phyloP scores from a whole-genome alignment of 2,329 filamentous ascomycete species.

The Aspergillus neotritici region DNA sequence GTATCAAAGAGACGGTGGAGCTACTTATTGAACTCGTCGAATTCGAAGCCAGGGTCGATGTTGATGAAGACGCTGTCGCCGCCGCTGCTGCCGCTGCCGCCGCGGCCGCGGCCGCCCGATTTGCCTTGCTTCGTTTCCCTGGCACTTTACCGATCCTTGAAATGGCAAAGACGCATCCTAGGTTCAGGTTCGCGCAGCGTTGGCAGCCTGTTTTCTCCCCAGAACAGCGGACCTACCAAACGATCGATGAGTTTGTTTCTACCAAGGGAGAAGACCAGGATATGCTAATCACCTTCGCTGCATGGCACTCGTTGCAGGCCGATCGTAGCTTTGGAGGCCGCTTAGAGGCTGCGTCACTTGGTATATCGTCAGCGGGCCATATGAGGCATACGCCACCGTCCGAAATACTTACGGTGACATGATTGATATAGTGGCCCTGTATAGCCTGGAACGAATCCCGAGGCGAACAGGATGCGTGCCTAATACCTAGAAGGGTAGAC shows the following conservation, averaged over 20 bases:
- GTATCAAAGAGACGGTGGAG: not conserved
- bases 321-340: no score
- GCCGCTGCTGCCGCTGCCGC: no score
- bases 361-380: no score
- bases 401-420: constrained; percentile 7
- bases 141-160: constrained; percentile 15
- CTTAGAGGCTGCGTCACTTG: no score
- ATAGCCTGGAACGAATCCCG: not conserved
- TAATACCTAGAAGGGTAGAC: not conserved
- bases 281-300: no score
- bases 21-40: not conserved
- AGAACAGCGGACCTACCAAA: constrained; percentile 12
- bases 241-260: no score
- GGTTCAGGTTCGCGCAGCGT: constrained; percentile 11
- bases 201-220: constrained; percentile 15
- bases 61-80: constrained; percentile 2
- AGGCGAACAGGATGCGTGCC: not conserved
- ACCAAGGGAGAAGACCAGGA: no score
- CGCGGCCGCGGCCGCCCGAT: constrained; percentile 6
- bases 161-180: constrained; percentile 14
- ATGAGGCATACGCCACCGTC: no score
- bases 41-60: not conserved
- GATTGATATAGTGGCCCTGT: not conserved
- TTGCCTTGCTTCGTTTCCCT: constrained; percentile 14
- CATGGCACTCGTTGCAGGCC: no score